Evolutionary conservation across 1,284 basidiomycete species (phyloP).

Genomic region (Marasmius fiardii): DNA sequence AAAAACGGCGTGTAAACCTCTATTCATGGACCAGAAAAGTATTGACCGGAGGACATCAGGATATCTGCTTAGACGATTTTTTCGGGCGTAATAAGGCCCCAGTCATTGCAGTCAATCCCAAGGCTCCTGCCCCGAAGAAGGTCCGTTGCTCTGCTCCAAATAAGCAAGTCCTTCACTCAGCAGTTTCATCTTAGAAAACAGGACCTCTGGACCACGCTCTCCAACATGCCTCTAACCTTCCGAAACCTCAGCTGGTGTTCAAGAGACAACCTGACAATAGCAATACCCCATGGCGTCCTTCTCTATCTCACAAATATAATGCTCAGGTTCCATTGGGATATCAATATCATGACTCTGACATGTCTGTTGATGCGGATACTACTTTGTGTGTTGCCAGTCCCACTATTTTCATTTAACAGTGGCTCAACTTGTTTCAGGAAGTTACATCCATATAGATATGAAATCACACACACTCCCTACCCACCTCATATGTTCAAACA

Average conservation of each 20-base stretch:
- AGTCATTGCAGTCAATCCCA: slow-evolving; percentile 51
- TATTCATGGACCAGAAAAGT: neutral
- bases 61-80: slow-evolving; percentile 79
- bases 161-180: slow-evolving; percentile 10
- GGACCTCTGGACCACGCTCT: slow-evolving; percentile 56
- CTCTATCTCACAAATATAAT: slow-evolving; percentile 72
- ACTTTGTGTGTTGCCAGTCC: slow-evolving; percentile 24
- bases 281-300: slow-evolving; percentile 56
- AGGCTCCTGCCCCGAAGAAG: slow-evolving; percentile 23
- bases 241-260: slow-evolving; percentile 81
- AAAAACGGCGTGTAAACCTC: slow-evolving; percentile 57
- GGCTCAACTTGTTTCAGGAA: slow-evolving; percentile 13
- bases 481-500: slow-evolving; percentile 67
- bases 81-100: slow-evolving; percentile 69
- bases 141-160: slow-evolving; percentile 15
- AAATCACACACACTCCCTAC: slow-evolving; percentile 71
- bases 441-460: slow-evolving; percentile 77
- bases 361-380: slow-evolving; percentile 15
- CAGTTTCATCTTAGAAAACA: slow-evolving; percentile 6
- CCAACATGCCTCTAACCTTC: slow-evolving; percentile 65
- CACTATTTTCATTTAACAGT: slow-evolving; percentile 10
- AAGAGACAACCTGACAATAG: slow-evolving; percentile 55
- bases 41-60: slow-evolving; percentile 37
- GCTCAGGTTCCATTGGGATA: slow-evolving; percentile 76
- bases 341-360: slow-evolving; percentile 38